Evolutionary conservation across 768 basidiomycete species (phyloP).

Genomic region (Cubamyces lactineus): DNA sequence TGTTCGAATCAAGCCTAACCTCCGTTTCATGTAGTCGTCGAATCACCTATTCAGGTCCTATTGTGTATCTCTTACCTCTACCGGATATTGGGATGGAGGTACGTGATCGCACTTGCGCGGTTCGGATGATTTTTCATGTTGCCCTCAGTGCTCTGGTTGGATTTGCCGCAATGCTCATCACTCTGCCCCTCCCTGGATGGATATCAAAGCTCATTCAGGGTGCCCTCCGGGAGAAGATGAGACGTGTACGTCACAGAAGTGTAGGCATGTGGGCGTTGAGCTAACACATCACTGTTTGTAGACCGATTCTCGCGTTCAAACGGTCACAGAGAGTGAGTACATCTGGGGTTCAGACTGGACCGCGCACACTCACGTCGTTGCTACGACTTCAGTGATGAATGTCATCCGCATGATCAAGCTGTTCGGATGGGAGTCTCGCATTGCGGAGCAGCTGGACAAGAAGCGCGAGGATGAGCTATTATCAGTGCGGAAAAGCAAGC

Average conservation of each 20-base stretch:
- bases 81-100: conserved; percentile 54
- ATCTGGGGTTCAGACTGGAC: too few relatives aligned
- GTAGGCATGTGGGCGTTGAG: too few relatives aligned
- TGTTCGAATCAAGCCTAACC: too few relatives aligned
- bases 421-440: conserved; percentile 49
- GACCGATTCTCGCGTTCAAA: conserved; percentile 53
- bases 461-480: conserved; percentile 64
- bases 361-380: background rate
- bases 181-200: conserved; percentile 47
- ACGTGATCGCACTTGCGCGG: conserved; percentile 11
- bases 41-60: conserved; percentile 40
- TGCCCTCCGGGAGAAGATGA: conserved; percentile 44
- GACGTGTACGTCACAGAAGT: conserved; percentile 32
- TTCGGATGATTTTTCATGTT: too few relatives aligned
- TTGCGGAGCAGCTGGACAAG: conserved; percentile 53
- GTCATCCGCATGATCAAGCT: conserved; percentile 51
- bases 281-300: conserved; percentile 14
- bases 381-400: conserved; percentile 40
- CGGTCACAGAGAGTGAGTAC: conserved; percentile 44
- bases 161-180: conserved; percentile 41
- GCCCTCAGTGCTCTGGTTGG: conserved; percentile 41
- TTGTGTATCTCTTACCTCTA: conserved; percentile 48
- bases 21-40: conserved; percentile 22
- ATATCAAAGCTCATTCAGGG: conserved; percentile 39
- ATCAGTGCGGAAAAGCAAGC: conserved; percentile 53